phyloP scores from a whole-genome alignment of 495 filamentous ascomycete genomes.

The Podospora pseudocomata region DNA sequence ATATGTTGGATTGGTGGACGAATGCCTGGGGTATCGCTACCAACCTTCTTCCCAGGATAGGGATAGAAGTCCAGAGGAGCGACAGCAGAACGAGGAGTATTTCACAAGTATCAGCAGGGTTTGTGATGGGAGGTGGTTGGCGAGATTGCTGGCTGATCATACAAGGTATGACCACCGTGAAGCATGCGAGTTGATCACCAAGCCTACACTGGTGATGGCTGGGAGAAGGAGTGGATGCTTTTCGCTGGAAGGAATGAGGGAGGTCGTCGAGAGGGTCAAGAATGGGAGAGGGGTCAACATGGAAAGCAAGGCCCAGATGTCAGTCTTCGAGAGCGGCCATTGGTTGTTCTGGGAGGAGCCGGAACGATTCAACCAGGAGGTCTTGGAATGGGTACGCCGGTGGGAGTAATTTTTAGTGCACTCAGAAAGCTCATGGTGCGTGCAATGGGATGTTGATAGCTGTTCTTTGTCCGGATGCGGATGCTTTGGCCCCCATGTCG shows the following conservation, averaged over 20 bases:
- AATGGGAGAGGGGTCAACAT: background rate
- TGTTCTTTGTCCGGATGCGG: too few relatives aligned
- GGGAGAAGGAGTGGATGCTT: conserved; percentile 45
- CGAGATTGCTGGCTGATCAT: conserved; percentile 44
- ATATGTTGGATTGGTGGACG: conserved; percentile 32
- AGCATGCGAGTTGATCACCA: conserved; percentile 33
- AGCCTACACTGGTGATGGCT: conserved; percentile 38
- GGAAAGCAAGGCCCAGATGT: conserved; percentile 27
- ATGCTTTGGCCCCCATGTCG: too few relatives aligned
- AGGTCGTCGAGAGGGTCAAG: conserved; percentile 35
- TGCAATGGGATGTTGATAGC: too few relatives aligned
- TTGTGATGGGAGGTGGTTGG: conserved; percentile 42
- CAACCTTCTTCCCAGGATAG: conserved; percentile 17
- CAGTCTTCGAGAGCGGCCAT: conserved; percentile 41
- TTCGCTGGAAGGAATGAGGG: conserved; percentile 38
- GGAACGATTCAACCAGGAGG: conserved; percentile 37
- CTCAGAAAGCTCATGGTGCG: too few relatives aligned
- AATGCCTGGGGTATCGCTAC: conserved; percentile 42
- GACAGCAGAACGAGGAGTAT: conserved; percentile 36
- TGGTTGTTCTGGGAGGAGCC: conserved; percentile 50
- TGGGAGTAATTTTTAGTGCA: conserved; percentile 4
- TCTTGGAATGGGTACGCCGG: conserved; percentile 32
- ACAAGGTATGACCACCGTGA: conserved; percentile 47
- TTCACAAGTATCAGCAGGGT: conserved; percentile 35
- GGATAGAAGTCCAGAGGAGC: conserved; percentile 18